phyloP scores from a whole-genome alignment of 2,329 filamentous ascomycete genomes.

The Allantophomopsis cytisporea region DNA sequence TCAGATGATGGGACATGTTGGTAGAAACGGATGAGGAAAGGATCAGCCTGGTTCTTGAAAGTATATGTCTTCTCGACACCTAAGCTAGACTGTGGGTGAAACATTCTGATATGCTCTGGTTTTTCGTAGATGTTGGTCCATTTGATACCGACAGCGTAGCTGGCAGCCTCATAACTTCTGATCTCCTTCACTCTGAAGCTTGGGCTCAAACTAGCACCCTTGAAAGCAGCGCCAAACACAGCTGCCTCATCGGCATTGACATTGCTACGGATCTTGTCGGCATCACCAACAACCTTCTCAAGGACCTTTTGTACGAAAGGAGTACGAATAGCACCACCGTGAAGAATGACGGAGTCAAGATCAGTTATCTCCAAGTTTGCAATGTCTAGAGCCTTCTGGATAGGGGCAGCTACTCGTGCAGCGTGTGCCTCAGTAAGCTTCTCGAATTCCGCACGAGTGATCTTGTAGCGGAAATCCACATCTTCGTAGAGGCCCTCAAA shows the following conservation, averaged over 20 bases:
- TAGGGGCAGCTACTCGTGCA: conserved; percentile 51
- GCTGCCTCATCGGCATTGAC: conserved; percentile 96
- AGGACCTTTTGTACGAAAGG: conserved; percentile 89
- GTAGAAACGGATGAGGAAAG: conserved; percentile 63
- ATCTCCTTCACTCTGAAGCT: conserved; percentile 99
- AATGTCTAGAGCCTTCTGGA: conserved; percentile 60
- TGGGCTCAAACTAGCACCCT: conserved; percentile 80
- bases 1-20: conserved; percentile 47
- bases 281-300: conserved; percentile 57
- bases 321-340: conserved; percentile 80
- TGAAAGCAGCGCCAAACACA: conserved; percentile 91
- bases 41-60: conserved; percentile 67
- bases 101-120: conserved; percentile 67
- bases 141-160: conserved; percentile 62
- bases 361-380: conserved; percentile 63
- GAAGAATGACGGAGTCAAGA: conserved; percentile 81
- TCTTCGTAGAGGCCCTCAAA: conserved; percentile 90
- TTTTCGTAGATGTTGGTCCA: conserved; percentile 59
- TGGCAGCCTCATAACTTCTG: conserved; percentile 60
- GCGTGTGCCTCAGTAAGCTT: conserved; percentile 55
- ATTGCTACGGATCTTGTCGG: conserved; percentile 76
- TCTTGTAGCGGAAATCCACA: conserved; percentile 85
- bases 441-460: conserved; percentile 71
- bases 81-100: conserved; percentile 62
- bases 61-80: conserved; percentile 74